Evolutionary conservation across 805 yeast genomes (phyloP), one percentile per base, ranked within the genome.

Genomic region (Candida glaebosa): DNA sequence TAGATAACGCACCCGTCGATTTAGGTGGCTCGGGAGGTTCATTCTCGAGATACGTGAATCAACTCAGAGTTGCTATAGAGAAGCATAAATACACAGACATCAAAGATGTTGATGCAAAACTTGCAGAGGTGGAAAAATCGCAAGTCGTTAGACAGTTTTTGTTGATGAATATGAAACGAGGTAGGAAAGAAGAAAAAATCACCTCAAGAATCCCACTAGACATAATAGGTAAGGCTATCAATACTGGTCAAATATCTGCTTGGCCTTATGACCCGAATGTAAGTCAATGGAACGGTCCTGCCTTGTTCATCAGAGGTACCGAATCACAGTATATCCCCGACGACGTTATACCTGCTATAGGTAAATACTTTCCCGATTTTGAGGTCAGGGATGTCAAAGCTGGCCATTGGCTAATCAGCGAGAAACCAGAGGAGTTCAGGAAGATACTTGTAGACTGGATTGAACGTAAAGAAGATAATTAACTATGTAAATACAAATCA

Each of bases 391-490:
- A 85, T 54, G 67, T 93, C 18, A 82, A 87, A 15, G 78, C 90
- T 0, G 96, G 96, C 2, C 99, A 91, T 61, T 91, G 97, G 96
- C 77, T 90, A 12, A 87, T 87, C 49, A 79, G 87, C 31, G 97
- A 91, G 56, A 83, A 84, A 50, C 96, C 98, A 1, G 52, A 67
- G 5, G 95, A 83, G 54, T 88, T 91, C 48, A 67, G 87, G 18
- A 77, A 71, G 3, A 63, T 66, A 5, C 78, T 86, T 12, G 71
- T 69, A 20, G 84, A 82, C 20, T 90, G 81, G 63, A 70, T 87
- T 4, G 79, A 78, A 42, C 57, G 67, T 38, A 60, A 64, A 39
- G 76, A 70, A 46, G 75, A 70, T 38, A 53, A 50, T 4, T 22
- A 31, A 20, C 12, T 6, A n/a, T 35, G 10, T 20, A 12, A 33